A percentile compares a stretch with the other conserved stretches of the same genome.
Evolutionary conservation across 208 protist genomes (phyloP).

Genomic region (Acanthamoeba rhysodes): DNA sequence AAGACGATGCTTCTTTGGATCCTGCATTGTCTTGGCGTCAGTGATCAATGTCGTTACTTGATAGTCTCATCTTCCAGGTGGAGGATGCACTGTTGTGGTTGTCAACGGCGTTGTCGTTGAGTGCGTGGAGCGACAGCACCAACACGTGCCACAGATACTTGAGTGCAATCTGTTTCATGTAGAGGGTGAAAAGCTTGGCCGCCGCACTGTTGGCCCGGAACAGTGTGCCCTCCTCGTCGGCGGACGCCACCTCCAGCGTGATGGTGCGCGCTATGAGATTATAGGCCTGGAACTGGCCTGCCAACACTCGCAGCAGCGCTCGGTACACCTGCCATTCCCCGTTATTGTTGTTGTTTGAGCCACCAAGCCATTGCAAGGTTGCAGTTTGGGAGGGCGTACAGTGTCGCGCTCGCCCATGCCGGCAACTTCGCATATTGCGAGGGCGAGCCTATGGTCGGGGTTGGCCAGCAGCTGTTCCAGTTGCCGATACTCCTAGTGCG

Average conservation of each 20-base stretch:
- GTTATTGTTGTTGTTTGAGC: background rate
- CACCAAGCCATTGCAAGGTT: no score
- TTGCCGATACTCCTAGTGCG: background rate
- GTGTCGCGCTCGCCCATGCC: background rate
- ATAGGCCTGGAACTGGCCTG: background rate
- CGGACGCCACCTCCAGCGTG: background rate
- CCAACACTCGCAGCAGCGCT: background rate
- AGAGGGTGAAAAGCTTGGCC: background rate
- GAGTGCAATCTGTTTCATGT: background rate
- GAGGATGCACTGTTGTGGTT: no score
- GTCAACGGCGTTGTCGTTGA: constrained; percentile 60
- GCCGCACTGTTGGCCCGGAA: constrained; percentile 41
- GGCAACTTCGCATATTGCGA: background rate
- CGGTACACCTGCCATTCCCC: background rate
- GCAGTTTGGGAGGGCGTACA: no score
- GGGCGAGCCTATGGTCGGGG: background rate
- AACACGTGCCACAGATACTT: constrained; percentile 40
- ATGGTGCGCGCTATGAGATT: background rate
- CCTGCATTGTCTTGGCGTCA: background rate
- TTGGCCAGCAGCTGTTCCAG: background rate
- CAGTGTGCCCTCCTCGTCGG: constrained; percentile 37
- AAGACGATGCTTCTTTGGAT: background rate
- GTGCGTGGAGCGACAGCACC: constrained; percentile 8
- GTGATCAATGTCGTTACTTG: background rate
- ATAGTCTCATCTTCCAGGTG: background rate